Evolutionary conservation across 1,284 basidiomycete species (phyloP).

Genomic region (Exsudoporus floridanus): DNA sequence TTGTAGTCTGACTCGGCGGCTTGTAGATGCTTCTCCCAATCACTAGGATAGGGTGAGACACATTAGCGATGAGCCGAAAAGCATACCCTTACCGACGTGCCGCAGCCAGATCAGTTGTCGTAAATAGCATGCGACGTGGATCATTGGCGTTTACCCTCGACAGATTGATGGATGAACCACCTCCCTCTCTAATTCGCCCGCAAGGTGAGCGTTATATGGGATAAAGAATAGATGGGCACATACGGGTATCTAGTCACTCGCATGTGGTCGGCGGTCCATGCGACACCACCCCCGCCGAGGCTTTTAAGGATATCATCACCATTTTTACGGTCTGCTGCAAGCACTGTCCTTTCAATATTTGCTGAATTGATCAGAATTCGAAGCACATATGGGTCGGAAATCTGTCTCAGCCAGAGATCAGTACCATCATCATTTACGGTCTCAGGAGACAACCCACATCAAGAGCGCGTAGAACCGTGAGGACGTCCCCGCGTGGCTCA

Average conservation of each 20-base stretch:
- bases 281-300: conserved; percentile 49
- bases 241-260: conserved; percentile 62
- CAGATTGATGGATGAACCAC: conserved; percentile 47
- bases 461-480: conserved; percentile 84
- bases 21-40: conserved; percentile 31
- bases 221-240: conserved; percentile 27
- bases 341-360: conserved; percentile 71
- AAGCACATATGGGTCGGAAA: conserved; percentile 72
- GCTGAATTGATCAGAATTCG: conserved; percentile 80
- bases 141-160: conserved; percentile 41
- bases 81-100: conserved; percentile 35
- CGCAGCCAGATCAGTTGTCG: conserved; percentile 35
- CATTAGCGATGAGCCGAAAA: not conserved
- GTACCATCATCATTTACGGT: not conserved
- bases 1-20: conserved; percentile 31
- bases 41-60: conserved; percentile 13
- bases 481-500: conserved; percentile 57
- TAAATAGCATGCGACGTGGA: conserved; percentile 51
- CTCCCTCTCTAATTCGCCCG: conserved; percentile 55
- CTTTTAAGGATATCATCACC: conserved; percentile 55
- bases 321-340: conserved; percentile 60
- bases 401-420: conserved; percentile 42
- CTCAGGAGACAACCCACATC: conserved; percentile 50
- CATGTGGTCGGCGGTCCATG: conserved; percentile 62
- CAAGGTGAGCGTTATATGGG: conserved; percentile 6